A percentile compares a stretch with the other conserved stretches of the same genome.
Evolutionary conservation across 495 filamentous ascomycete genomes (phyloP).

Genomic region (Trichoderma asperelloides): DNA sequence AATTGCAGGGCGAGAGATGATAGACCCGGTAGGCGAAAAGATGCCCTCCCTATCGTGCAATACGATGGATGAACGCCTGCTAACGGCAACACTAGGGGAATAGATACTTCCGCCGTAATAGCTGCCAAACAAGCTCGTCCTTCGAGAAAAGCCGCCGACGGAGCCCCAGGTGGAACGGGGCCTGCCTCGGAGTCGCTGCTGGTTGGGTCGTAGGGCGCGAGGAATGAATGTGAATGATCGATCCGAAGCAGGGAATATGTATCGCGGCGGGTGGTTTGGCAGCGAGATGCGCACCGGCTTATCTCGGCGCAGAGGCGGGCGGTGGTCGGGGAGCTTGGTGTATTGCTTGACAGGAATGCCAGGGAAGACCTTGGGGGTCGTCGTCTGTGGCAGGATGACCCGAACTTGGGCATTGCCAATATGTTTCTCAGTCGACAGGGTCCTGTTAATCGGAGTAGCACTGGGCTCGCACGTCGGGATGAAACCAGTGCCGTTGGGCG

Average conservation of each 20-base stretch:
- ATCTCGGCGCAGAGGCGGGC: constrained; percentile 87
- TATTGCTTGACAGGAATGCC: constrained; percentile 74
- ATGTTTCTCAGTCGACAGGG: constrained; percentile 44
- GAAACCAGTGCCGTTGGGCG: constrained; percentile 35
- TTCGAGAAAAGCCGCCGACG: constrained; percentile 57
- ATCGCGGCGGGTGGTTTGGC: constrained; percentile 62
- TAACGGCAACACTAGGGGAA: constrained; percentile 84
- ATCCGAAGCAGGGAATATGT: constrained; percentile 82
- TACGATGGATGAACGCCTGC: constrained; percentile 81
- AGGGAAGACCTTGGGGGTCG: constrained; percentile 57
- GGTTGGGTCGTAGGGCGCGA: constrained; percentile 83
- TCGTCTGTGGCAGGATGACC: constrained; percentile 68
- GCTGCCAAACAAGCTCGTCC: constrained; percentile 65
- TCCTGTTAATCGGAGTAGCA: constrained; percentile 45
- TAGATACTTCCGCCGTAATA: constrained; percentile 72
- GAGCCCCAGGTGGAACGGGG: constrained; percentile 57
- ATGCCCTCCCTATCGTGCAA: constrained; percentile 64
- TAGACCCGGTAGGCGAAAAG: constrained; percentile 69
- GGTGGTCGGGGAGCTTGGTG: constrained; percentile 87
- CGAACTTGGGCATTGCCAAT: constrained; percentile 78
- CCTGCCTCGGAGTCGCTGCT: constrained; percentile 68
- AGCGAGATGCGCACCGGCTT: constrained; percentile 94
- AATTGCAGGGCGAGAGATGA: constrained; percentile 56
- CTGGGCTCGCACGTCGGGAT: constrained; percentile 36
- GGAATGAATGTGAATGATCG: constrained; percentile 98